Percentiles rank a stretch among this genome's conserved stretches.
Evolutionary conservation across 202 grass and related monocot species (phyloP).

Genomic region (Elaeis oleifera): DNA sequence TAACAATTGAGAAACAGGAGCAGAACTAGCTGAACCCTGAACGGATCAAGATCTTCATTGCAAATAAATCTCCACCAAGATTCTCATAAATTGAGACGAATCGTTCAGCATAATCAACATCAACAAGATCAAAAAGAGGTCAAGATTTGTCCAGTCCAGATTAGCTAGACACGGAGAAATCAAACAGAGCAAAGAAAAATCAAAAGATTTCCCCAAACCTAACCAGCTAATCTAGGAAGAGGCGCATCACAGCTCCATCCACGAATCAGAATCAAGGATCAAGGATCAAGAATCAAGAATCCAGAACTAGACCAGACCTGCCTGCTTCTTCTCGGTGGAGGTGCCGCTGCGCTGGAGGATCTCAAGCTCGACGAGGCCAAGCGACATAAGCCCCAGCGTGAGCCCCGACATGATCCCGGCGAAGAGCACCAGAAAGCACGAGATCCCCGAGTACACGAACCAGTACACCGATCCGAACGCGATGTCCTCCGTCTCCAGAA

Average conservation of each 20-base stretch:
- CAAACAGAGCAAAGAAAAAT: no score
- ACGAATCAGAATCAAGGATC: background rate
- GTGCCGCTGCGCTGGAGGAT: conserved; percentile 95
- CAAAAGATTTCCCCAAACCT: no score
- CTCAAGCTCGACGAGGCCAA: conserved; percentile 94
- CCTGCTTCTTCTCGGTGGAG: conserved; percentile 79
- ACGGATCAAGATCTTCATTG: no score
- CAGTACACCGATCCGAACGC: conserved; percentile 62
- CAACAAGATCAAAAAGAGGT: no score
- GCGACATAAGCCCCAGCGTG: conserved; percentile 96
- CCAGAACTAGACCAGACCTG: conserved; percentile 33
- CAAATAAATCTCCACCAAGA: no score
- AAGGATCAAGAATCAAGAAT: background rate
- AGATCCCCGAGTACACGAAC: conserved; percentile 70
- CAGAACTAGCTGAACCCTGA: no score
- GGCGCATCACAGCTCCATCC: background rate
- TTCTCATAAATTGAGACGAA: no score
- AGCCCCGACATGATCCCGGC: conserved; percentile 99
- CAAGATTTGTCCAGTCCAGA: no score
- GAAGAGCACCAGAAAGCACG: conserved; percentile 85
- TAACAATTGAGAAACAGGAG: no score
- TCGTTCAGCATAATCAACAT: no score
- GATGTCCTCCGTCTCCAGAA: conserved; percentile 60
- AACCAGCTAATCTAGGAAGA: no score
- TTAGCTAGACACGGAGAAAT: no score